Base-by-base conservation (phyloP, 352 stramenopile genomes). In the Thalassiosira hispida region DNA sequence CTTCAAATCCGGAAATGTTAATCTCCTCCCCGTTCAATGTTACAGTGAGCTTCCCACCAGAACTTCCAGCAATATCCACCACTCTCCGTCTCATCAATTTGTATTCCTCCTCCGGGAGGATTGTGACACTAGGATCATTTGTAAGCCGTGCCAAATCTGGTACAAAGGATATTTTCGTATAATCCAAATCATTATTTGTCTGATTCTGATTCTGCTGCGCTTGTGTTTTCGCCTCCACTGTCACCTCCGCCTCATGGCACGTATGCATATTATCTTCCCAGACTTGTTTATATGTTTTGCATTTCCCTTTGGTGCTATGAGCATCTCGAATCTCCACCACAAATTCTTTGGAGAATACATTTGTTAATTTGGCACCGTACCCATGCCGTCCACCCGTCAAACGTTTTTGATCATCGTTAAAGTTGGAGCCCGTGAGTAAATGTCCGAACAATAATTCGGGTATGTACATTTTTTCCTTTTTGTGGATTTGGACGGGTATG, bases 271-370 rank as follows among this genome's bases (percentile, higher is more conserved):
- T 99, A 68, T 95, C 79, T 27, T 69, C 77, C 91, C 92, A 96
- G 5, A 80, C 69, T 81, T 91, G 86, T 42, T 94, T 95, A 85
- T 98, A 99, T 22, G 84, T 83, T 80, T 97, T 95, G 52, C 95
- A 96, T 31, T 88, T 93, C 29, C 60, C 62, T 29, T 77, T 63
- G 18, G 73, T 56, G 73, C 60, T 77, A 42, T 89, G 94, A 8
- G 87, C 83, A 76, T 99, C 97, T 0, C 95, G 90, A 6, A 97
- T 98, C 73, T 99, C 97, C 12, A 99, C 94, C 7, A 93, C 85
- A 78, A 99, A 99, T 76, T 97, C 88, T 27, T 93, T 97, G 7
- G 95, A 98, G 85, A 99, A 99, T 70, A 99, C 99, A 81, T 99
- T 99, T 20, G 97, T 96, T 9, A 99, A 90, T 85, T 99, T 99